Percentiles rank a stretch among this genome's conserved stretches.
These are phyloP conservation scores for Penicillium robsamsonii DNA, from an alignment of 495 filamentous ascomycete species.

Conservation along the genomic window DNA sequence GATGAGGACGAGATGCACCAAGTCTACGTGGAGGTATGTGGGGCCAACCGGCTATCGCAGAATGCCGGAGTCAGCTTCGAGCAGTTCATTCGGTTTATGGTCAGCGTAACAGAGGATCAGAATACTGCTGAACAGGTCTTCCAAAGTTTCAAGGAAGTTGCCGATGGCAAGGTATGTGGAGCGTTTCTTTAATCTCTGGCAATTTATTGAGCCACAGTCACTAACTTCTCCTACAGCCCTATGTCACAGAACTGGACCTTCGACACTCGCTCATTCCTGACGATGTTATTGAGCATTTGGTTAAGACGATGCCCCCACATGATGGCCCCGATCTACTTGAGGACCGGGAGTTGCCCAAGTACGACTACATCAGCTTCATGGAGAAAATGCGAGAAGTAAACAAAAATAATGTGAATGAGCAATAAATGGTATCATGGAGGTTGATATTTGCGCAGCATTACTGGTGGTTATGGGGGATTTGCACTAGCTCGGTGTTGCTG, in stretches of 20 bases:
- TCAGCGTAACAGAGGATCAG: conserved; percentile 96
- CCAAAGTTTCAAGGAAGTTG: conserved; percentile 93
- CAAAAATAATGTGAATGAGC: conserved; percentile 36
- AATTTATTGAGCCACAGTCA: background rate
- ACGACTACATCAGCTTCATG: conserved; percentile 93
- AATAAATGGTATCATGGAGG: conserved; percentile 14
- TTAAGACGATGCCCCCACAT: conserved; percentile 80
- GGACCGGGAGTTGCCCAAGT: conserved; percentile 75
- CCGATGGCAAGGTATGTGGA: conserved; percentile 79
- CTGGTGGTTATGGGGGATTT: conserved; percentile 25
- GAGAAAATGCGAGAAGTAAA: conserved; percentile 59
- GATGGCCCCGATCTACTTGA: conserved; percentile 74
- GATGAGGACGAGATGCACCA: conserved; percentile 96
- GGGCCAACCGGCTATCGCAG: conserved; percentile 34
- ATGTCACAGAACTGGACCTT: conserved; percentile 96
- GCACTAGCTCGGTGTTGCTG: conserved; percentile 25
- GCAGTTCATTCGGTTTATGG: conserved; percentile 99
- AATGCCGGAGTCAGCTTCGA: conserved; percentile 81
- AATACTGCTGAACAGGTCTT: conserved; percentile 98
- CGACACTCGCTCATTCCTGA: conserved; percentile 92
- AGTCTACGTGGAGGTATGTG: conserved; percentile 79
- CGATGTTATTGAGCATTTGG: conserved; percentile 87
- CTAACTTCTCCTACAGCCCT: conserved; percentile 55
- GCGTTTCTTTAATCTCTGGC: background rate
- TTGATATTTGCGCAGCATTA: conserved; percentile 30